Base-by-base conservation (phyloP, 306 rosid species). In the Cicer arietinum region DNA sequence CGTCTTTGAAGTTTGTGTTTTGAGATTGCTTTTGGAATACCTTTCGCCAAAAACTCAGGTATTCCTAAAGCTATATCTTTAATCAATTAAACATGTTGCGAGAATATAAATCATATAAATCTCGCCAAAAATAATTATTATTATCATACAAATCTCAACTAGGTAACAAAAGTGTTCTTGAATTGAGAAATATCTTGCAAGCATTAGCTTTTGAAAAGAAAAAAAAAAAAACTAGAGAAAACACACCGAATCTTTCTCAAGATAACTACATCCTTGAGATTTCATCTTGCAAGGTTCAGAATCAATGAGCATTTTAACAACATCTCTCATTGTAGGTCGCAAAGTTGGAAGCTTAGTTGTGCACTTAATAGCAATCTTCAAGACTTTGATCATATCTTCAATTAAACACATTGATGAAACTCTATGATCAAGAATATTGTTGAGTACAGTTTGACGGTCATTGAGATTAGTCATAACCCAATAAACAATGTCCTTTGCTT, bases 291-390 rank as follows among this genome's bases (percentile, higher is more conserved):
- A 71, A 73, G 92, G 91, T 56, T 92, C 88, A 42, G 92, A 93
- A 81, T 88, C 98, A 8, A 47, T 11, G 6, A 95, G 95, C 96
- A 86, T 92, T 75, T 92, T 95, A 61, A 89, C 88, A 46, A 91
- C 97, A 57, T 89, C 98, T 80, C 99, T 87, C 99, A 92, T 95
- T 6, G 93, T 76, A 46, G 99, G 98, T 48, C 99, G 97, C 60
- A 89, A 68, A 10, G 93, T 76, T 1, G 98, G 99, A 76, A 92
- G 96, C 86, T 88, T 95, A 51, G 77, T 81, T 17, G 92, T 88
- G 81, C 99, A 95, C 61, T 86, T 81, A 20, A 92, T 70, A 8
- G 90, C 99, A 63, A 90, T 75, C 90, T 88, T 95, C 89, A 95
- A 79, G 43, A 90, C 87, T 83, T 85, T 95, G 3, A 95, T 86